Evolutionary conservation across 2,329 filamentous ascomycete species (phyloP).

Genomic region (Aspergillus hortae): DNA sequence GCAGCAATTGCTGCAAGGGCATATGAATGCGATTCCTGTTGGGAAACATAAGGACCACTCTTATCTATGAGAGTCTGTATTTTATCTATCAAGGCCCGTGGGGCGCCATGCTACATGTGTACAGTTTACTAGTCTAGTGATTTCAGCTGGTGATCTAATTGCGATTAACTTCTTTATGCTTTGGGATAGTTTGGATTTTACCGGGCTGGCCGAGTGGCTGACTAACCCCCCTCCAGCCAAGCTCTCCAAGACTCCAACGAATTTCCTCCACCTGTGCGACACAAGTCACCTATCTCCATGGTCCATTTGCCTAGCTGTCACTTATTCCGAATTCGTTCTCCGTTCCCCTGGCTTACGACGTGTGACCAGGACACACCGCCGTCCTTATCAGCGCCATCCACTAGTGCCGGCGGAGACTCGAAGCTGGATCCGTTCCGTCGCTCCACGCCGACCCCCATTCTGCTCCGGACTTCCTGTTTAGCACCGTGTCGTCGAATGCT

Average conservation of each 20-base stretch:
- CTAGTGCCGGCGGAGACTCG: background rate
- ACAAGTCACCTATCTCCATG: too few species aligned
- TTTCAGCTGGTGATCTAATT: slow-evolving; percentile 19
- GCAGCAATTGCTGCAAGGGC: background rate
- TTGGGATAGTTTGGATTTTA: too few species aligned
- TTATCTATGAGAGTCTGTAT: background rate
- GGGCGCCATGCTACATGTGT: background rate
- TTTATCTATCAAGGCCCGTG: background rate
- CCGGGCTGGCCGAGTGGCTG: too few species aligned
- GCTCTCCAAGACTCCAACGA: too few species aligned
- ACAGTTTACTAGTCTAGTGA: slow-evolving; percentile 2
- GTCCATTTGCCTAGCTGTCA: too few species aligned
- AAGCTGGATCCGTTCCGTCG: slow-evolving; percentile 1
- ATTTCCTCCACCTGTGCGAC: too few species aligned
- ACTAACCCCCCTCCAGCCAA: too few species aligned
- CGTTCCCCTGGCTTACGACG: too few species aligned
- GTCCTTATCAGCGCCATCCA: background rate
- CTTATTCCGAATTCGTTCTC: too few species aligned
- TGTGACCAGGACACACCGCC: too few species aligned
- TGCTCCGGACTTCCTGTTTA: slow-evolving; percentile 1
- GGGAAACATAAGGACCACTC: background rate
- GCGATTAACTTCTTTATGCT: too few species aligned
- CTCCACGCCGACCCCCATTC: slow-evolving; percentile 2
- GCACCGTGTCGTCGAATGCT: slow-evolving; percentile 27
- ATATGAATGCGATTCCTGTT: background rate